A percentile compares a stretch with the other conserved stretches of the same genome.
These are phyloP conservation scores for Ochromonas danica DNA, from an alignment of 108 stramenopile genomes.

Conservation along the genomic window DNA sequence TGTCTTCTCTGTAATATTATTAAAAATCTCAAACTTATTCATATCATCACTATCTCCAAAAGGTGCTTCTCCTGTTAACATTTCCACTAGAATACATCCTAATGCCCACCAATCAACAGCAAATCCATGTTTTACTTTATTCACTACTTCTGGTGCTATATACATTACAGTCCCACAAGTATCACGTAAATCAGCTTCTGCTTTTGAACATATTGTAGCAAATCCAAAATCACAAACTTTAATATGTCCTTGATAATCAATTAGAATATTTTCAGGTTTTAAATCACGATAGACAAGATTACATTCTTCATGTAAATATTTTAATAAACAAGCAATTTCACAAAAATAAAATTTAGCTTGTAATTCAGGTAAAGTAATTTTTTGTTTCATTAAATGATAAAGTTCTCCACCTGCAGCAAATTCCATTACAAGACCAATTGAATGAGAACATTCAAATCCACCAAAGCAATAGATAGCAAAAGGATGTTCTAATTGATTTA, in stretches of 20 bases:
- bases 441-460: slow-evolving; percentile 1
- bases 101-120: slow-evolving; percentile 35
- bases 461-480: slow-evolving; percentile 27
- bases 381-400: slow-evolving; percentile 22
- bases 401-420: slow-evolving; percentile 25
- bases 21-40: slow-evolving; percentile 33
- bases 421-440: not conserved
- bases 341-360: slow-evolving; percentile 31
- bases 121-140: slow-evolving; percentile 10
- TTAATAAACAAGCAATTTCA: not conserved
- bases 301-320: slow-evolving; percentile 3
- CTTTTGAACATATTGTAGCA: not conserved
- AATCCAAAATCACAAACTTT: slow-evolving; percentile 54
- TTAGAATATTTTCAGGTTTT: slow-evolving; percentile 43
- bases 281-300: slow-evolving; percentile 19
- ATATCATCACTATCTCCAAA: slow-evolving; percentile 30
- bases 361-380: not conserved
- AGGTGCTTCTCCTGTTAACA: slow-evolving; percentile 23
- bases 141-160: slow-evolving; percentile 25
- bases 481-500: slow-evolving; percentile 1
- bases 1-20: slow-evolving; percentile 27
- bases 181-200: not conserved
- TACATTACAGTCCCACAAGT: slow-evolving; percentile 34
- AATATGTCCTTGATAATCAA: slow-evolving; percentile 48
- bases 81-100: slow-evolving; percentile 32